A percentile compares a stretch with the other conserved stretches of the same genome.
Evolutionary conservation across 441 rosid genomes (phyloP).

Genomic region (Populus trichocarpa): DNA sequence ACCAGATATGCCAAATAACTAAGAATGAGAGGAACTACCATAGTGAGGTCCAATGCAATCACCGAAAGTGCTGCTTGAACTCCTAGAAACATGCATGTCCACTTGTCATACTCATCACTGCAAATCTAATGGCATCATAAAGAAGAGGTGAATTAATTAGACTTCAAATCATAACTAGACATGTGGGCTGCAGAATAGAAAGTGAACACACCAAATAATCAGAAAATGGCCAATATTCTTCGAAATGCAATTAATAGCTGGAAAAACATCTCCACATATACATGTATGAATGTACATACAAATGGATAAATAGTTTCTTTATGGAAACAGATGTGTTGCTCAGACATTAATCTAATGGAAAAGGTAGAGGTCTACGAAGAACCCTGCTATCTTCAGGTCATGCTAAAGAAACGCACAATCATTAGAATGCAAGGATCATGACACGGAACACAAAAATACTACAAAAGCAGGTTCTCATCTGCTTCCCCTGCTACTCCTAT

Average conservation of each 20-base stretch:
- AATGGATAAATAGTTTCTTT: background rate
- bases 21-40: slow-evolving; percentile 53
- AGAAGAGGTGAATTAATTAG: slow-evolving; percentile 4
- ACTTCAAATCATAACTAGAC: background rate
- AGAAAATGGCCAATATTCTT: background rate
- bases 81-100: slow-evolving; percentile 74
- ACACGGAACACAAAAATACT: background rate
- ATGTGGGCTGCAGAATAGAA: background rate
- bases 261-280: background rate
- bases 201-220: background rate
- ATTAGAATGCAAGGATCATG: background rate
- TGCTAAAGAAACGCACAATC: background rate
- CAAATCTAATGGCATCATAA: slow-evolving; percentile 54
- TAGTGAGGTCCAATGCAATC: slow-evolving; percentile 71
- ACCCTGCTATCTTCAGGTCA: background rate
- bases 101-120: slow-evolving; percentile 78
- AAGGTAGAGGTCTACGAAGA: background rate
- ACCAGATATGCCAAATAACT: background rate
- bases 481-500: too few species aligned
- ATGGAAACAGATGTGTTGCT: background rate
- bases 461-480: background rate
- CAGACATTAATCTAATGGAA: background rate
- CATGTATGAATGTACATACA: background rate
- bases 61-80: slow-evolving; percentile 78
- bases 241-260: background rate